Conservation (phyloP, 2,329 filamentous ascomycete genomes). For the Cladophialophora psammophila region DNA sequence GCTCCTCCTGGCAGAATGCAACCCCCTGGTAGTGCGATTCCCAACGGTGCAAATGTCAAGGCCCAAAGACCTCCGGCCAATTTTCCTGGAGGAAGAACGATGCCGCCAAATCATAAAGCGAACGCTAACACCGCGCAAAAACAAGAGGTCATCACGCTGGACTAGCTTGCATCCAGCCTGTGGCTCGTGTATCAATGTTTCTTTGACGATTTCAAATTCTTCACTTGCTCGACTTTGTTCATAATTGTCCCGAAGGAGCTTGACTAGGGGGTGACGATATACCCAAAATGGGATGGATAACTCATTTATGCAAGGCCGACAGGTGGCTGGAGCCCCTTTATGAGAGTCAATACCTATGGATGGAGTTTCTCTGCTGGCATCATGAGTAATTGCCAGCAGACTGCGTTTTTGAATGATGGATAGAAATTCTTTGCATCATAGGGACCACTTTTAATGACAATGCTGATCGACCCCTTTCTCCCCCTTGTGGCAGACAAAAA, state of each 20-base stretch:
- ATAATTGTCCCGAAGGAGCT: conserved; percentile 1
- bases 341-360: conserved; percentile 7
- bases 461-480: not conserved
- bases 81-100: conserved; percentile 8
- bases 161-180: conserved; percentile 12
- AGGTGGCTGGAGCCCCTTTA: conserved; percentile 10
- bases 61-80: conserved; percentile 1
- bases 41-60: conserved; percentile 16
- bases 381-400: not conserved
- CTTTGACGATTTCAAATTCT: conserved; percentile 9
- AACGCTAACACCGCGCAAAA: conserved; percentile 19
- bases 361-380: conserved; percentile 5
- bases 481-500: not conserved
- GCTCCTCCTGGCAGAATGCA: conserved; percentile 14
- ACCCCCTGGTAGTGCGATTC: not conserved
- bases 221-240: conserved; percentile 7
- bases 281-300: conserved; percentile 14
- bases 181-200: conserved; percentile 15
- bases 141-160: conserved; percentile 33
- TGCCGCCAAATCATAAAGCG: conserved; percentile 15
- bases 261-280: conserved; percentile 14
- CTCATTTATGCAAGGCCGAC: conserved; percentile 11
- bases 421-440: conserved; percentile 11
- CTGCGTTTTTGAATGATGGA: conserved; percentile 5
- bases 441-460: conserved; percentile 3